Conservation (phyloP, 139 green algal genomes). For the Coelastrella sp. region DNA sequence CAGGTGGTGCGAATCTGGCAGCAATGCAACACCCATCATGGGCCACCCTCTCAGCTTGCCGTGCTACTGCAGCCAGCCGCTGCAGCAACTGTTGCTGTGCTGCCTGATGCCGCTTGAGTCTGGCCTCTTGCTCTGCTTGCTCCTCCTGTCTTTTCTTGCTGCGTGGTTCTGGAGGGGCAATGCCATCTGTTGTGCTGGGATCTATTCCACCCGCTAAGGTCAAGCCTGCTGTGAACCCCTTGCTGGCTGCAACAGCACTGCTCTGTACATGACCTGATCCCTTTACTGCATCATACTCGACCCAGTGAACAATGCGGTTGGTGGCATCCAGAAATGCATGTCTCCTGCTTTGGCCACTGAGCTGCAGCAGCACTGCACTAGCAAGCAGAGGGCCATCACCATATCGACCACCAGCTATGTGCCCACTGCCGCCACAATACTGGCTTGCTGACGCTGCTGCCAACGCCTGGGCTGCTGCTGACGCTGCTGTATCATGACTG, state of each 20-base stretch:
- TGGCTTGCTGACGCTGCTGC: conserved; percentile 5
- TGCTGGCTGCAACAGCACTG: neutral
- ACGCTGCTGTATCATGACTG: neutral
- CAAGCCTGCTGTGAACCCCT: neutral
- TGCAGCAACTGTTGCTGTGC: conserved; percentile 22
- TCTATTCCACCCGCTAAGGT: neutral
- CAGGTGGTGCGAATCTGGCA: conserved; percentile 1
- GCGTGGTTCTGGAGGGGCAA: conserved; percentile 7
- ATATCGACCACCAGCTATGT: conserved; percentile 14
- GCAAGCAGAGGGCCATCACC: conserved; percentile 37
- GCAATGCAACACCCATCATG: conserved; percentile 1
- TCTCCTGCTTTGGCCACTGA: conserved; percentile 8
- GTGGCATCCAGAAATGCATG: conserved; percentile 20
- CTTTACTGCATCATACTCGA: conserved; percentile 41
- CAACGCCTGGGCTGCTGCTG: neutral
- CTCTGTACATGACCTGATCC: neutral
- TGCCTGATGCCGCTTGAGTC: neutral
- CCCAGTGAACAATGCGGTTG: conserved; percentile 35
- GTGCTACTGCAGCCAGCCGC: conserved; percentile 9
- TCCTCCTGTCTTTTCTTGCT: conserved; percentile 34
- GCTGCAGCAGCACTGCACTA: conserved; percentile 33
- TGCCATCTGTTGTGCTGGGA: neutral
- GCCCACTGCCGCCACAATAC: neutral
- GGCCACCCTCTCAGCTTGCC: neutral
- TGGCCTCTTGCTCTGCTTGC: neutral